Percentiles rank a stretch among this genome's conserved stretches.
phyloP scores from a whole-genome alignment of 1,284 basidiomycete species.

The Cystobasidium slooffiae region DNA sequence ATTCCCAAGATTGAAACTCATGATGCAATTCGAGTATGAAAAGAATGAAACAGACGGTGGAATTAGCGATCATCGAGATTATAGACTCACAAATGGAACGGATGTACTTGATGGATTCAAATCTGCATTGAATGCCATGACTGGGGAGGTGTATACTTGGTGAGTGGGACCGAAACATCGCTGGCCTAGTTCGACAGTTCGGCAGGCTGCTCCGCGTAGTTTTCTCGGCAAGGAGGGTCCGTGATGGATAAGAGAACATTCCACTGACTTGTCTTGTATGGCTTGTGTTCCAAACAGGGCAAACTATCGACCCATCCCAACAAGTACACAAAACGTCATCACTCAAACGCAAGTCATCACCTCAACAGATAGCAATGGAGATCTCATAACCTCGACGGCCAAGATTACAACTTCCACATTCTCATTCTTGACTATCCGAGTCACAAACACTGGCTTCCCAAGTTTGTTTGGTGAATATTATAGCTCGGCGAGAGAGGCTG shows the following conservation, averaged over 20 bases:
- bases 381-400: background rate
- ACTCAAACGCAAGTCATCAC: slow-evolving; percentile 26
- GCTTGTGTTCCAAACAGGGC: slow-evolving; percentile 14
- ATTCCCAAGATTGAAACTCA: slow-evolving; percentile 43
- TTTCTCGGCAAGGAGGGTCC: too few relatives aligned
- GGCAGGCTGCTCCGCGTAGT: too few relatives aligned
- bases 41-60: slow-evolving; percentile 51
- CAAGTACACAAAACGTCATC: slow-evolving; percentile 23
- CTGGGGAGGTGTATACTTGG: slow-evolving; percentile 20
- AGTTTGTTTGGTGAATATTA: slow-evolving; percentile 40
- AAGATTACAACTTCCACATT: slow-evolving; percentile 30
- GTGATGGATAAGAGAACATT: background rate
- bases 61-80: slow-evolving; percentile 50
- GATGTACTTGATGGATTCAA: slow-evolving; percentile 46
- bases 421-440: slow-evolving; percentile 37
- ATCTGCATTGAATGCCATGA: slow-evolving; percentile 44
- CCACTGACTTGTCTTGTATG: background rate
- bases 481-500: slow-evolving; percentile 8
- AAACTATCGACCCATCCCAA: slow-evolving; percentile 35
- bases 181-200: too few relatives aligned
- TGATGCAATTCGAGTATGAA: slow-evolving; percentile 54
- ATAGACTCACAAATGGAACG: slow-evolving; percentile 50
- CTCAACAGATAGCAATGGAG: slow-evolving; percentile 28
- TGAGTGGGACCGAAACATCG: too few relatives aligned
- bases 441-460: slow-evolving; percentile 40